Evolutionary conservation across 345 rosid species (phyloP), one percentile per base, ranked within the genome.

Genomic region (Lumnitzera littorea): DNA sequence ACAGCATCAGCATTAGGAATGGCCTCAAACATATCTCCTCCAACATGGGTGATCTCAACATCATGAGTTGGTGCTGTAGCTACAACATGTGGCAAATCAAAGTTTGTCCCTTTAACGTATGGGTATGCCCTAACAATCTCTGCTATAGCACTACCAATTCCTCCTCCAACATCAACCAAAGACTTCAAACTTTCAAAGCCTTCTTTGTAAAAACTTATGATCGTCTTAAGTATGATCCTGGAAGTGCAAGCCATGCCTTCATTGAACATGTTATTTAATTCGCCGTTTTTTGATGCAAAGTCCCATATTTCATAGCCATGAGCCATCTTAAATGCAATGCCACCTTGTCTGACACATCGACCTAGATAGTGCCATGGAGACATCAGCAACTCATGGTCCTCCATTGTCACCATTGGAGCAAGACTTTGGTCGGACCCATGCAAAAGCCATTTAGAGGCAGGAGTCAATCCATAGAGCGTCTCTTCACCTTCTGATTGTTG

Each of bases 371-470:
- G 43, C 43, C 10, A 36, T 2, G 80, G 70, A 1, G 65, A 66
- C 46, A 64, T 3, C 55, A 53, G 60, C 16, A 52, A 48, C 6
- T 56, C 67, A 57, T 68, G 70, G 72, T 60, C 65, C 55, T 68
- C 41, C 54, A 73, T 48, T 10, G 72, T 24, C 24, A 82, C 24
- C 13, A 65, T 60, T 12, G 78, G 69, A 2, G 66, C 80, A 24
- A 72, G 66, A 70, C 61, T 78, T 13, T 51, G 15, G 12, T 79
- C 76, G 2, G 67, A 67, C 50, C 17, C 66, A 5, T 41, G 67
- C 5, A 78, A 53, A 12, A 76, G 52, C 67, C 74, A 70, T 6
- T 57, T 68, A 9, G 86, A 81, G 3, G 53, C 48, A 10, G 62
- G 9, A 36, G 68, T 73, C 11, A 48, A 64, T 13, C 50, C 59